Evolutionary conservation across 2,329 filamentous ascomycete species (phyloP), one percentile per base, ranked within the genome.

Genomic region (Epichloe coenophiala): DNA sequence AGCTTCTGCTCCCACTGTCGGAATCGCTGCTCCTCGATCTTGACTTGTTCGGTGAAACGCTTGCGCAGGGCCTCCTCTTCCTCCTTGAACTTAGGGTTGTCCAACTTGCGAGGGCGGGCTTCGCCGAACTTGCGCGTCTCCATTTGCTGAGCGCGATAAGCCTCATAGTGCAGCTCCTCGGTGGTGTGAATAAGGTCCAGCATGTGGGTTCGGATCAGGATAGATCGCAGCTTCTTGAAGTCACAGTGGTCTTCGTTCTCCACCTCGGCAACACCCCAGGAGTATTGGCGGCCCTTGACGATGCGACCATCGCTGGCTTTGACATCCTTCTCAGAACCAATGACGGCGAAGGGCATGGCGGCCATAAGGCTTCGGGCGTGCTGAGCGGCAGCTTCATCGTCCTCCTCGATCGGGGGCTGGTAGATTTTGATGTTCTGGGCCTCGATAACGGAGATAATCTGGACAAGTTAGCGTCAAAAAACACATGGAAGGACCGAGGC

Each of bases 31-130:
- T 98, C 93, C 77, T 98, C 94, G 65, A 98, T 87, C 87, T 98
- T 98, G 77, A 98, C 93, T 72, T 98, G 93, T 76, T 98, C 93
- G 61, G 93, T 98, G 75, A 98, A 98, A 61, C 94, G 83, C 83
- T 98, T 98, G 73, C 93, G 84, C 58, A 98, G 83, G 55, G 88
- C 87, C 78, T 98, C 93, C 68, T 98, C 93, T 73, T 98, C 93
- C 71, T 98, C 93, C 82, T 98, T 98, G 81, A 97, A 98, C 78
- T 98, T 98, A 74, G 93, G 93, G 78, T 98, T 98, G 76, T 98
- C 93, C 62, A 98, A 78, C 81, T 98, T 98, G 72, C 91, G 81
- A 61, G 93, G 93, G 59, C 91, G 84, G 53, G 90, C 91, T 76
- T 98, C 94, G 71, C 93, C 93, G 62, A 98, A 97, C 75, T 98